Evolutionary conservation across 2,329 filamentous ascomycete species (phyloP).

Genomic region (Plenodomus tracheiphilus): DNA sequence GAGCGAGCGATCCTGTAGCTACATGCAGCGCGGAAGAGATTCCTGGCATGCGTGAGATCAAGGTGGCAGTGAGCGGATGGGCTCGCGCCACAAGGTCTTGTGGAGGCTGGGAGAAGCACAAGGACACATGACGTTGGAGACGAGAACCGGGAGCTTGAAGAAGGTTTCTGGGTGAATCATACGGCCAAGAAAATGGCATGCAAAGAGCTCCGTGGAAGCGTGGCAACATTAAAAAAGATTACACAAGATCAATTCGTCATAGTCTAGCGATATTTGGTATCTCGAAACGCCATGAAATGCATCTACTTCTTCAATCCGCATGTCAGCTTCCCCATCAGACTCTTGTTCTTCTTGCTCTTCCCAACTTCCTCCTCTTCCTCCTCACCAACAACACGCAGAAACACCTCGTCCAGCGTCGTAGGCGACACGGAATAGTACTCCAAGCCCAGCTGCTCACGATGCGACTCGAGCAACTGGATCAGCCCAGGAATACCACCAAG

Average conservation of each 20-base stretch:
- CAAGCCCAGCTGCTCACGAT: conserved; percentile 69
- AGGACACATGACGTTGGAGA: too few species aligned
- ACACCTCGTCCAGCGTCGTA: conserved; percentile 89
- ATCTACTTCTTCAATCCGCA: background rate
- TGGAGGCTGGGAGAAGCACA: too few species aligned
- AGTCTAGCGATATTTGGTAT: background rate
- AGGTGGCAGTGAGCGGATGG: background rate
- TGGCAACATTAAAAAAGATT: too few species aligned
- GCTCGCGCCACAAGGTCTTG: too few species aligned
- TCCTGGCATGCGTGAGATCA: too few species aligned
- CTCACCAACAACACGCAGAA: conserved; percentile 79
- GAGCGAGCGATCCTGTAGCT: too few species aligned
- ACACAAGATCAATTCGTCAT: background rate
- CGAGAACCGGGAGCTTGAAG: too few species aligned
- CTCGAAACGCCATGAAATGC: background rate
- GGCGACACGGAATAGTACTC: conserved; percentile 87
- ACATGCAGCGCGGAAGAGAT: too few species aligned
- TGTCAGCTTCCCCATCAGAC: background rate
- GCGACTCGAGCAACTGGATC: conserved; percentile 73
- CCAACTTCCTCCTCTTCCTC: conserved; percentile 62
- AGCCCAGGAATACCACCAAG: conserved; percentile 64
- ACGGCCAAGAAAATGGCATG: too few species aligned
- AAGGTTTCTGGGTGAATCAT: too few species aligned
- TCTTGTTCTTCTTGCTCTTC: conserved; percentile 14
- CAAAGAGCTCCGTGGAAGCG: too few species aligned